A percentile compares a stretch with the other conserved stretches of the same genome.
Evolutionary conservation across 2,329 filamentous ascomycete genomes (phyloP).

Genomic region (Aspergillus cejpii): DNA sequence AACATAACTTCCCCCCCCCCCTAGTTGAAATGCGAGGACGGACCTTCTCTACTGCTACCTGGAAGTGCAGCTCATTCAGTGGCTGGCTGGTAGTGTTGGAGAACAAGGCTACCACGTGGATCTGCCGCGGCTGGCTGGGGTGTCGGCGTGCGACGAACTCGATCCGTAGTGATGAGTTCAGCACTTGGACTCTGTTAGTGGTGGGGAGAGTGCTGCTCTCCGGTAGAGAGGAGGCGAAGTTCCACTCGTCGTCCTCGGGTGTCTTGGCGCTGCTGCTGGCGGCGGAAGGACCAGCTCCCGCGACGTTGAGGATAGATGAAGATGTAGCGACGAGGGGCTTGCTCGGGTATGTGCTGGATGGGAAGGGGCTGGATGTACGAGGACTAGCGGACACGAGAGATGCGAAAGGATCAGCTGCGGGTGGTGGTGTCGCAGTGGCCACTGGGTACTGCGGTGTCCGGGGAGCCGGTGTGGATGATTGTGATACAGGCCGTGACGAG

Average conservation of each 20-base stretch:
- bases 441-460: slow-evolving; percentile 29
- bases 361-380: slow-evolving; percentile 41
- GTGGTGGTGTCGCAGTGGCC: slow-evolving; percentile 31
- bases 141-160: slow-evolving; percentile 62
- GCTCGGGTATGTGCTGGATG: slow-evolving; percentile 20
- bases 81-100: slow-evolving; percentile 69
- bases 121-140: slow-evolving; percentile 48
- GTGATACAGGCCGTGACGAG: slow-evolving; percentile 43
- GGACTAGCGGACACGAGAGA: slow-evolving; percentile 49
- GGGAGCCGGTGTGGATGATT: slow-evolving; percentile 46
- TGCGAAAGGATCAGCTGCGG: slow-evolving; percentile 55
- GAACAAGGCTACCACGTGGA: slow-evolving; percentile 71
- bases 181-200: slow-evolving; percentile 60
- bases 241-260: slow-evolving; percentile 82
- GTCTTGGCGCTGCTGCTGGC: slow-evolving; percentile 27
- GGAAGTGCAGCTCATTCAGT: slow-evolving; percentile 76
- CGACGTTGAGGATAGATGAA: slow-evolving; percentile 32
- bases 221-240: slow-evolving; percentile 80
- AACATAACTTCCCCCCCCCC: too few species aligned
- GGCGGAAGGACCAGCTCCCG: slow-evolving; percentile 19
- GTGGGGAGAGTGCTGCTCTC: slow-evolving; percentile 49
- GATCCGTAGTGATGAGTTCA: slow-evolving; percentile 63
- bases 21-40: slow-evolving; percentile 10
- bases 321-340: slow-evolving; percentile 17
- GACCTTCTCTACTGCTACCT: slow-evolving; percentile 91